These are phyloP conservation scores for Silene coronaria DNA, from an alignment of 179 eudicot genomes.

Conservation along the genomic window DNA sequence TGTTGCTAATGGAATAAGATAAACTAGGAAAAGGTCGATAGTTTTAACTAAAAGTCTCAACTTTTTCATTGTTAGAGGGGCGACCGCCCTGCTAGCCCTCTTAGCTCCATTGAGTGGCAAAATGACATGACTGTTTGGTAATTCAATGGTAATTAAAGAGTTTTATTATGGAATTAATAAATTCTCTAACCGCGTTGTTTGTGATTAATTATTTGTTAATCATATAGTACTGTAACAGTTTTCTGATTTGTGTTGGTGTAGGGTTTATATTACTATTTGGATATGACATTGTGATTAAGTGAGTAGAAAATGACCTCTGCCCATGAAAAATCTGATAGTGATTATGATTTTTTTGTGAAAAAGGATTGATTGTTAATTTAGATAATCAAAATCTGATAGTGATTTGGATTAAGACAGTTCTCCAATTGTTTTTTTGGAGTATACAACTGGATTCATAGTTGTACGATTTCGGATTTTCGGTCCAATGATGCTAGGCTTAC, in stretches of 20 bases:
- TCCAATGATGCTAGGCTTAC: too few species aligned
- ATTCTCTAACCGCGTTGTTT: not conserved
- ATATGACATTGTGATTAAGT: not conserved
- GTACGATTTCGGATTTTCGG: too few species aligned
- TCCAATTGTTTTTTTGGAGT: not conserved
- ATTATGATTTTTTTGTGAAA: not conserved
- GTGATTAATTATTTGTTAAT: not conserved
- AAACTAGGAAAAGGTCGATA: too few species aligned
- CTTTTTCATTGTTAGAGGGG: too few species aligned
- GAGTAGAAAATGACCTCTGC: slow-evolving; percentile 6
- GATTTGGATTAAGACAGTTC: not conserved
- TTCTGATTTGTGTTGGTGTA: not conserved
- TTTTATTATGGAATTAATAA: not conserved
- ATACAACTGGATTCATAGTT: too few species aligned
- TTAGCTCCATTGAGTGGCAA: not conserved
- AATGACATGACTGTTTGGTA: slow-evolving; percentile 9
- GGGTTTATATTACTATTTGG: not conserved
- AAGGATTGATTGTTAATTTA: not conserved
- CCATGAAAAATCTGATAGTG: not conserved
- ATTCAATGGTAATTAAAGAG: not conserved
- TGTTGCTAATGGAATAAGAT: too few species aligned
- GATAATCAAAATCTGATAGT: too few species aligned
- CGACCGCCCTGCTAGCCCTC: too few species aligned
- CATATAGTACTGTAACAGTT: not conserved
- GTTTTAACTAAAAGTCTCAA: too few species aligned